Base-by-base conservation (phyloP, 2,329 filamentous ascomycete species). In the Incumbomyces delicatus region DNA sequence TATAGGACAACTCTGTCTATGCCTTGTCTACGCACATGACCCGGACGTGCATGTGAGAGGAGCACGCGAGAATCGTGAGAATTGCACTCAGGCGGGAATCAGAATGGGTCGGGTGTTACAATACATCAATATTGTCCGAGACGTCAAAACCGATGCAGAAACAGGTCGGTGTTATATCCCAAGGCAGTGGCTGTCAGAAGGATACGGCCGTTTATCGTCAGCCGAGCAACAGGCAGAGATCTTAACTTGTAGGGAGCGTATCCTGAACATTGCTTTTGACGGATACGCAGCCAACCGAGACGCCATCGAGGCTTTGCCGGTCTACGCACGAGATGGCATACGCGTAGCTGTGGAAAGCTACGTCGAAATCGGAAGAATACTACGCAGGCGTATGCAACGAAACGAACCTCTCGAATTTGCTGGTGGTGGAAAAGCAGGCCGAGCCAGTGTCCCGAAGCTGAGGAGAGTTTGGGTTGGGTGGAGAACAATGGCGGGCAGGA, bases 31-130 rank as follows among this genome's bases (percentile, higher is more conserved):
- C 54, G 66, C 75, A 50, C 77, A 85, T 56, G 61, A 50, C 22
- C 53, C 32, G 45, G 66, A 39, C 48, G 22, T 34, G 30, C 60
- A 36, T 63, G 69, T 22, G 53, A 62, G 35, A 27, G 17, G 22
- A 5, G 34, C 17, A 10, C 32, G 27, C 11, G 34, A 45, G 3
- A 38, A 45, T 16, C 49, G 48, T 34, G 59, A 66, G 12, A 58
- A 65, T 2, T 68, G 85, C 5, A 66, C 81, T 12, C 58, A 66
- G 13, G 75, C 80, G 1, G 81, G 81, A 1, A 69, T 71, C 16
- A 68, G 72, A 22, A 87, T 87, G 83, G 84, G 84, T 0, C 73
- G 83, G 30, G 83, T 83, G 1, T 66, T 87, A n/a, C 83, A 88
- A 57, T 86, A 83, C 55, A 77, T 85, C 56, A 88, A 87, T 57